Conservation (phyloP, 2,329 filamentous ascomycete species). For the Fusarium cyanostomum region DNA sequence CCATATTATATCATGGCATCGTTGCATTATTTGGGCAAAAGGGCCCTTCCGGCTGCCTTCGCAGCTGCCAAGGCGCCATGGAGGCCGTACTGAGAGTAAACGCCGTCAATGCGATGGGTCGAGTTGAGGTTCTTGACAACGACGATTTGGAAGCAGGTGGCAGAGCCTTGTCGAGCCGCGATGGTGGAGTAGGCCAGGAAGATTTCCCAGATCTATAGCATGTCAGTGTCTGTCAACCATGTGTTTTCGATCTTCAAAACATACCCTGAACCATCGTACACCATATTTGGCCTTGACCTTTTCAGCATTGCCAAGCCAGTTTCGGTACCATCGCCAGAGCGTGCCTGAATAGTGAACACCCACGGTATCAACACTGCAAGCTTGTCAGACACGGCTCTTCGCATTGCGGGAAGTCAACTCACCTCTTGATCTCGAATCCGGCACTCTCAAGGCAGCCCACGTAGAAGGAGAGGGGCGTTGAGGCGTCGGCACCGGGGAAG, state of each 20-base stretch:
- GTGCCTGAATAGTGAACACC: constrained; percentile 95
- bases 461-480: constrained; percentile 86
- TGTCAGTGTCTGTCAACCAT: constrained; percentile 10
- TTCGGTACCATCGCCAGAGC: constrained; percentile 95
- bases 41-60: constrained; percentile 41
- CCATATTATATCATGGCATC: neutral
- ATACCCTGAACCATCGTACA: constrained; percentile 87
- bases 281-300: constrained; percentile 94
- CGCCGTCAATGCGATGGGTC: constrained; percentile 81
- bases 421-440: constrained; percentile 75
- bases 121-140: constrained; percentile 92
- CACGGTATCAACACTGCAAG: constrained; percentile 76
- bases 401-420: neutral
- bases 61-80: constrained; percentile 63
- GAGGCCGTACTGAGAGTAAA: constrained; percentile 74
- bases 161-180: constrained; percentile 81
- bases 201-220: constrained; percentile 85
- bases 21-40: constrained; percentile 15
- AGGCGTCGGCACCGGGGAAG: constrained; percentile 94
- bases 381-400: neutral
- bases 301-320: constrained; percentile 92
- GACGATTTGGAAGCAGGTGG: constrained; percentile 87
- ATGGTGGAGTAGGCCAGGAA: constrained; percentile 90
- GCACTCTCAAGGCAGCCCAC: constrained; percentile 78
- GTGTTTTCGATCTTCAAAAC: constrained; percentile 40